These are phyloP conservation scores for Tremellales sp. DNA, from an alignment of 1,284 basidiomycete species.

Conservation along the genomic window DNA sequence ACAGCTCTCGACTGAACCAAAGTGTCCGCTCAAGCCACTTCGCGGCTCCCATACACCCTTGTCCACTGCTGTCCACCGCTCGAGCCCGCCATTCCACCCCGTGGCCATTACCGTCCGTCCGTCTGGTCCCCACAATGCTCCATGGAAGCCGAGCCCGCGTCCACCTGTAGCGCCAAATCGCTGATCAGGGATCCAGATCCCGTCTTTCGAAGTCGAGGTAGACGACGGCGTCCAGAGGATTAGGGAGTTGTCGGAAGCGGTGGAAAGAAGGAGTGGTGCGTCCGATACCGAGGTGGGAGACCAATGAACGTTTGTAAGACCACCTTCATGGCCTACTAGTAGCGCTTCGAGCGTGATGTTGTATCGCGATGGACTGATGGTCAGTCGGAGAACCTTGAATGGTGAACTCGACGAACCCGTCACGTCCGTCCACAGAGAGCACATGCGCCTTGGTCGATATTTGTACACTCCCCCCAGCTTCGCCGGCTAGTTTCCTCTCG, in stretches of 20 bases:
- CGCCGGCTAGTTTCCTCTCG: constrained; percentile 66
- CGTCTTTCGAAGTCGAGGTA: constrained; percentile 52
- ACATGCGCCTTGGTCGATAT: constrained; percentile 80
- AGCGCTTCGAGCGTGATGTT: constrained; percentile 85
- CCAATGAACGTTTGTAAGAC: constrained; percentile 83
- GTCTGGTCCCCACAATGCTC: constrained; percentile 64
- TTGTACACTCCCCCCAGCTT: constrained; percentile 67
- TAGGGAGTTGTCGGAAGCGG: constrained; percentile 86
- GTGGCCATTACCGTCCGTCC: constrained; percentile 65
- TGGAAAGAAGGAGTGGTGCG: constrained; percentile 65
- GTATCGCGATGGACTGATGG: constrained; percentile 56
- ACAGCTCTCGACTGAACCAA: constrained; percentile 67
- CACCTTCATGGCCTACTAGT: constrained; percentile 84
- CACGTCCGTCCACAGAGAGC: constrained; percentile 58
- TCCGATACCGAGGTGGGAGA: constrained; percentile 49
- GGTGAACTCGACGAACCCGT: constrained; percentile 51
- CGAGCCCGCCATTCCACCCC: constrained; percentile 90
- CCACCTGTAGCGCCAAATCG: constrained; percentile 90
- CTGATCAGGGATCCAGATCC: constrained; percentile 81
- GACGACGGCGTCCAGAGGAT: constrained; percentile 78
- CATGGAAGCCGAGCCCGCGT: constrained; percentile 82
- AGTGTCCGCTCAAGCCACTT: constrained; percentile 77
- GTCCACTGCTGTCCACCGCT: constrained; percentile 61
- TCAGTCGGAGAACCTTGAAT: background rate
- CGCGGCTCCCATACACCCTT: constrained; percentile 62